Evolutionary conservation across 2,329 filamentous ascomycete species (phyloP).

Genomic region (Trichoderma sp.): DNA sequence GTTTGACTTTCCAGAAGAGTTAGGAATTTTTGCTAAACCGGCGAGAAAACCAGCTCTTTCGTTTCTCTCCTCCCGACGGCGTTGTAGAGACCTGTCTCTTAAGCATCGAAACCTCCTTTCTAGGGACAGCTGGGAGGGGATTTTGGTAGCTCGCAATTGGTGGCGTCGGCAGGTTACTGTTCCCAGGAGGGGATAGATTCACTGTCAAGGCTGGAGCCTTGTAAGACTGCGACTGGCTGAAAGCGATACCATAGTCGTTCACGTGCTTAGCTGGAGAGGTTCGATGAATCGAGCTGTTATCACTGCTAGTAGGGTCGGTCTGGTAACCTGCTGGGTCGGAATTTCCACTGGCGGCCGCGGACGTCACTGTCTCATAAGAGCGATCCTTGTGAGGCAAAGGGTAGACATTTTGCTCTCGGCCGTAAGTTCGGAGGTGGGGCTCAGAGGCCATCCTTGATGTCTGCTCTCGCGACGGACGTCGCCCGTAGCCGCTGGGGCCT

Average conservation of each 20-base stretch:
- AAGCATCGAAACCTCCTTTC: constrained; percentile 31
- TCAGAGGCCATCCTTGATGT: constrained; percentile 46
- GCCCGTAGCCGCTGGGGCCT: constrained; percentile 23
- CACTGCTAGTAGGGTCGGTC: constrained; percentile 81
- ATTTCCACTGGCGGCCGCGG: constrained; percentile 68
- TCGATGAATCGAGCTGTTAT: constrained; percentile 87
- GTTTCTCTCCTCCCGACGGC: constrained; percentile 56
- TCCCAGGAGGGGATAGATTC: constrained; percentile 27
- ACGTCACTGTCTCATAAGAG: constrained; percentile 84
- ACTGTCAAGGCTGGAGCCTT: constrained; percentile 41
- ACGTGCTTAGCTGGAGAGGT: constrained; percentile 54
- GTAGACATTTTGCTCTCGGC: constrained; percentile 46
- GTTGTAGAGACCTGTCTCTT: constrained; percentile 31
- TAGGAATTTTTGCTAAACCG: constrained; percentile 65
- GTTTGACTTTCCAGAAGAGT: background rate
- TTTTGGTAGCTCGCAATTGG: constrained; percentile 24
- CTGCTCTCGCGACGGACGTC: constrained; percentile 24
- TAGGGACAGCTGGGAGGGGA: constrained; percentile 25
- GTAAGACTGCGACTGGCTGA: constrained; percentile 43
- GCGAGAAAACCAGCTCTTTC: constrained; percentile 85
- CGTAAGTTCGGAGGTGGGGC: constrained; percentile 39
- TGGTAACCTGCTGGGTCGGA: constrained; percentile 75
- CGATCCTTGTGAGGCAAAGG: constrained; percentile 64
- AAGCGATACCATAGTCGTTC: constrained; percentile 64
- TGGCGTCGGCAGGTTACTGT: constrained; percentile 26